phyloP scores from a whole-genome alignment of 257 asterid species.

The Solanum ahanhuiri region DNA sequence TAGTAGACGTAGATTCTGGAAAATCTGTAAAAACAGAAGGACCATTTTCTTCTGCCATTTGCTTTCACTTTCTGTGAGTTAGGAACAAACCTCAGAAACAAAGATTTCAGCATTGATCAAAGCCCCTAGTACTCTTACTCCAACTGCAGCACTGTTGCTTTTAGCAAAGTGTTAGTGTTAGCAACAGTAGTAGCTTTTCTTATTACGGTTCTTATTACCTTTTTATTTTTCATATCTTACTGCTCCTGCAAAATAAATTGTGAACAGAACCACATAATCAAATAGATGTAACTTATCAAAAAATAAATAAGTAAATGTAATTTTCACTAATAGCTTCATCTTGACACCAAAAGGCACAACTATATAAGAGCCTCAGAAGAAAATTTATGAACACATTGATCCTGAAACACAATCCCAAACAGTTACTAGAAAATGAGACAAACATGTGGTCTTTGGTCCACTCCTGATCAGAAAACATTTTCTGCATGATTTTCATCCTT shows the following conservation, averaged over 20 bases:
- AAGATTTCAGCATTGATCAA: slow-evolving; percentile 21
- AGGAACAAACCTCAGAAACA: background rate
- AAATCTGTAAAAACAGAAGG: slow-evolving; percentile 17
- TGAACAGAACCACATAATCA: background rate
- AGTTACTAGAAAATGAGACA: background rate
- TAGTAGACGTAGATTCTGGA: slow-evolving; percentile 20
- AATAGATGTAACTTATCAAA: background rate
- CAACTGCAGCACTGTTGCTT: background rate
- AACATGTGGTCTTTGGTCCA: background rate
- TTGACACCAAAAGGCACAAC: background rate
- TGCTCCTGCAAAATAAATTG: background rate
- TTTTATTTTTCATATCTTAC: background rate
- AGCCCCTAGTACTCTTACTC: background rate
- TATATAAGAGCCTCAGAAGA: background rate
- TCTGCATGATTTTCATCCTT: background rate
- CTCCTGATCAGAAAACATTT: background rate
- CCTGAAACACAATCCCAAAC: background rate
- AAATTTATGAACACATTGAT: background rate
- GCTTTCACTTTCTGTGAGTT: slow-evolving; percentile 10
- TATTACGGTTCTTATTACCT: background rate
- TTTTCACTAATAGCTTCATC: background rate
- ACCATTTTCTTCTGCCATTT: slow-evolving; percentile 51
- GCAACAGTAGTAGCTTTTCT: background rate
- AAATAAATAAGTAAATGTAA: background rate
- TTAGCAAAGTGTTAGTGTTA: background rate